A percentile compares a stretch with the other conserved stretches of the same genome.
Evolutionary conservation across 208 protist genomes (phyloP).

Genomic region (Trypanosoma scelopori): DNA sequence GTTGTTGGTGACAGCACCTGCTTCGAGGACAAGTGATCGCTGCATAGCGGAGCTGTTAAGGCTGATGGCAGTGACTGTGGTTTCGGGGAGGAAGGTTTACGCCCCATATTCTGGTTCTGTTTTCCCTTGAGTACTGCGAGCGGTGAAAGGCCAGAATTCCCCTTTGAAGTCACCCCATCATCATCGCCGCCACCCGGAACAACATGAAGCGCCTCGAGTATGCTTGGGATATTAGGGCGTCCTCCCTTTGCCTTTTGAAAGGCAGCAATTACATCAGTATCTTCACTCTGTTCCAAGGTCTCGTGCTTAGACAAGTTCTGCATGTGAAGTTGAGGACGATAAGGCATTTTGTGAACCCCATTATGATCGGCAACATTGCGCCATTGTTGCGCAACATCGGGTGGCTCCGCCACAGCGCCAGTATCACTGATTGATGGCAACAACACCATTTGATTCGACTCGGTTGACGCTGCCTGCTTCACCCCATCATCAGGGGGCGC

Average conservation of each 20-base stretch:
- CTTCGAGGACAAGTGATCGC: neutral
- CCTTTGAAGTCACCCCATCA: neutral
- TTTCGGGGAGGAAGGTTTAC: neutral
- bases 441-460: no score
- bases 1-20: neutral
- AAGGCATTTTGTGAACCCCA: conserved; percentile 8
- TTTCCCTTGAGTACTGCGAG: conserved; percentile 68
- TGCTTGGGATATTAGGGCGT: conserved; percentile 37
- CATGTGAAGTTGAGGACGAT: conserved; percentile 1
- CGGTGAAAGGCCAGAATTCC: conserved; percentile 20
- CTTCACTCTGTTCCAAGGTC: neutral
- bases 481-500: neutral
- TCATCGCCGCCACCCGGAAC: conserved; percentile 33
- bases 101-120: conserved; percentile 22
- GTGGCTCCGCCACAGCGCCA: neutral
- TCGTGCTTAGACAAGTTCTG: conserved; percentile 1
- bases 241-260: conserved; percentile 19
- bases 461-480: conserved; percentile 1
- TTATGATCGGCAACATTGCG: conserved; percentile 17
- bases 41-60: conserved; percentile 1
- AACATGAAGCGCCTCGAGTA: conserved; percentile 66
- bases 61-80: neutral
- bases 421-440: conserved; percentile 16
- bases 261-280: conserved; percentile 15
- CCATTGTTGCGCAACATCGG: conserved; percentile 30